These are phyloP conservation scores for Quercus tomentella DNA, from an alignment of 331 rosid genomes.

Conservation along the genomic window DNA sequence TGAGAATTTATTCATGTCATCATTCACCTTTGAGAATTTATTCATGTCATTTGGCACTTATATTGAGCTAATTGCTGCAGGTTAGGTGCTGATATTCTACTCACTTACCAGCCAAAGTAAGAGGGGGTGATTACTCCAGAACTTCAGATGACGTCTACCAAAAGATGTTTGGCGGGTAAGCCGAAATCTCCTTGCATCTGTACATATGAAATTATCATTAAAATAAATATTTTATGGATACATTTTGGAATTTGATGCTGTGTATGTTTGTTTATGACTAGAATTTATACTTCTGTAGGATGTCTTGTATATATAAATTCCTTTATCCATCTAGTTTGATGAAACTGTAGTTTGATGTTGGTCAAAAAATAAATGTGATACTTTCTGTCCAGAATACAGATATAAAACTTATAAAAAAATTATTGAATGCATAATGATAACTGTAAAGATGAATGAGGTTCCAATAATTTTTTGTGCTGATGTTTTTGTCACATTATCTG, in stretches of 20 bases:
- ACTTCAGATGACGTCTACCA: slow-evolving; percentile 55
- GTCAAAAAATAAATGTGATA: not conserved
- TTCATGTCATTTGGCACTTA: not conserved
- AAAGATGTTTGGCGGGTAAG: slow-evolving; percentile 39
- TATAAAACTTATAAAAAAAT: too few species aligned
- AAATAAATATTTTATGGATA: not conserved
- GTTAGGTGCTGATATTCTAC: not conserved
- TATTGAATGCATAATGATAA: not conserved
- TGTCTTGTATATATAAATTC: not conserved
- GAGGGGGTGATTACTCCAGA: slow-evolving; percentile 44
- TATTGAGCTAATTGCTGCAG: not conserved
- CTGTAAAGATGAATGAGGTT: not conserved
- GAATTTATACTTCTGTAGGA: not conserved
- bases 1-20: not conserved
- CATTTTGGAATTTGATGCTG: not conserved
- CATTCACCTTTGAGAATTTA: too few species aligned
- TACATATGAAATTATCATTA: not conserved
- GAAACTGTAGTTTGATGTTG: not conserved
- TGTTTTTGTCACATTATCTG: not conserved
- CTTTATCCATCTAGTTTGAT: not conserved
- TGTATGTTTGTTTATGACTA: not conserved
- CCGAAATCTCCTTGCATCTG: slow-evolving; percentile 64
- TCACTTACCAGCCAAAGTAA: slow-evolving; percentile 56
- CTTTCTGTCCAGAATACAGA: not conserved
- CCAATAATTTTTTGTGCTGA: not conserved